Conservation (phyloP, 148 eudicot genomes). For the Selenicereus undatus region DNA sequence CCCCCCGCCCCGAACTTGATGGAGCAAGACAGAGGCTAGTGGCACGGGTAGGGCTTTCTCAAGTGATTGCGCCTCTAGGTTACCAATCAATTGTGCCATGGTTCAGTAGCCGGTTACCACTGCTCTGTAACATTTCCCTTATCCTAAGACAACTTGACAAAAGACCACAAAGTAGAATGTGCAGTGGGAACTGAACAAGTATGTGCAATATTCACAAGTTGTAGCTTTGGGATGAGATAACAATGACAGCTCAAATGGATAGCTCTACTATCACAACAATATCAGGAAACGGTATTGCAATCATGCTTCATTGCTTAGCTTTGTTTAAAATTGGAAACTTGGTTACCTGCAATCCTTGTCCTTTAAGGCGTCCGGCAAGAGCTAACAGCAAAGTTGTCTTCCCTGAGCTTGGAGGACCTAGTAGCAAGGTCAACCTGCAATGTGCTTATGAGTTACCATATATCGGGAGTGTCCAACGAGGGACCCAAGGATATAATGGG, state of each 20-base stretch:
- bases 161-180: background rate
- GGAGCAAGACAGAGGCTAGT: background rate
- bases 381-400: slow-evolving; percentile 84
- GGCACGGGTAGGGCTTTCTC: background rate
- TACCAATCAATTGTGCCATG: background rate
- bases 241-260: background rate
- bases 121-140: background rate
- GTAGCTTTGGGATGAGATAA: background rate
- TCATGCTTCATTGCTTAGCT: background rate
- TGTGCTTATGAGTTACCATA: background rate
- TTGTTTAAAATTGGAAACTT: slow-evolving; percentile 15
- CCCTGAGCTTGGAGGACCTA: slow-evolving; percentile 98
- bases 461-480: background rate
- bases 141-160: background rate
- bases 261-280: background rate
- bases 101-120: background rate
- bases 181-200: background rate
- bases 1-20: background rate
- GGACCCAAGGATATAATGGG: background rate
- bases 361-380: slow-evolving; percentile 80
- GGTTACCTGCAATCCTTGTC: slow-evolving; percentile 71
- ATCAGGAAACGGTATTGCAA: background rate
- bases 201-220: background rate
- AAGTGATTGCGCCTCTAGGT: background rate
- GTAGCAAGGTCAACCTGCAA: slow-evolving; percentile 77